Evolutionary conservation across 768 basidiomycete genomes (phyloP).

Genomic region (Rhizopogon vinicolor): DNA sequence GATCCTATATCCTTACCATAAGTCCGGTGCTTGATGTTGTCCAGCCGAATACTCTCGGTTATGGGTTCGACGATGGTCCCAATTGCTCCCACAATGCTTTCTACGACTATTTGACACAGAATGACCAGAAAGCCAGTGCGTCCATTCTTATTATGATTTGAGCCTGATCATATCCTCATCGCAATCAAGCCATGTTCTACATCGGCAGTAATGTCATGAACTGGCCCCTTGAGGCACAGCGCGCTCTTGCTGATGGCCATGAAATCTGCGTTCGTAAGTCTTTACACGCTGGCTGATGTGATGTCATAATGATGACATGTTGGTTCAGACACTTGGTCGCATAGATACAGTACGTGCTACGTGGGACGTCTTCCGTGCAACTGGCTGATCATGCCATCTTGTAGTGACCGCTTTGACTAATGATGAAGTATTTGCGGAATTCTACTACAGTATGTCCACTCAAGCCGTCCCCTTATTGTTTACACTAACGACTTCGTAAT

Average conservation of each 20-base stretch:
- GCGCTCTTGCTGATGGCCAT: constrained; percentile 51
- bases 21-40: no score
- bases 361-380: neutral
- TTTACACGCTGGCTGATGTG: neutral
- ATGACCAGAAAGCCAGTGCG: constrained; percentile 61
- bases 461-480: neutral
- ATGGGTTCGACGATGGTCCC: constrained; percentile 62
- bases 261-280: constrained; percentile 58
- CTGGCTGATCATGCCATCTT: neutral
- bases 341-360: constrained; percentile 40
- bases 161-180: neutral
- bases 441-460: constrained; percentile 58
- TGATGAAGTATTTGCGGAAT: constrained; percentile 68
- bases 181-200: constrained; percentile 48
- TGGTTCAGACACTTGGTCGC: constrained; percentile 26
- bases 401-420: constrained; percentile 58
- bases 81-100: constrained; percentile 63
- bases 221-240: constrained; percentile 53
- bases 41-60: constrained; percentile 52
- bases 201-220: constrained; percentile 55
- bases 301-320: neutral
- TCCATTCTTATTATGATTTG: constrained; percentile 5
- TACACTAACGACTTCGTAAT: neutral
- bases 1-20: neutral
- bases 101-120: constrained; percentile 45